Conservation (phyloP, 1,284 basidiomycete genomes). For the Rhizopogon parksii region DNA sequence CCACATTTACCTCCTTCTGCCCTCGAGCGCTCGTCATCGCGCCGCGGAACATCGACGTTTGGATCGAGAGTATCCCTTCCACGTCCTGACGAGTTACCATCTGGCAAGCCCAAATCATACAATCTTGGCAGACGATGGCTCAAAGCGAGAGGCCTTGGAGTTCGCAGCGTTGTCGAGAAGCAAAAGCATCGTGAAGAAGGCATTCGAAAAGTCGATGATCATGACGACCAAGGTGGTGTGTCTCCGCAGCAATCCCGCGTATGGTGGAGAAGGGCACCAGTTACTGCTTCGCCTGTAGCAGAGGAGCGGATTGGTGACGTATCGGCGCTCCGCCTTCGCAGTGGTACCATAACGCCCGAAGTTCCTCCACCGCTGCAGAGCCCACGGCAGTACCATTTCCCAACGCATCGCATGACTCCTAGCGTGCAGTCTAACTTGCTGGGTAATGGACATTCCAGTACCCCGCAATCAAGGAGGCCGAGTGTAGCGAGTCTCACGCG, state of each 20-base stretch:
- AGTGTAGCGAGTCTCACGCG: constrained; percentile 26
- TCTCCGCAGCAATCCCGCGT: constrained; percentile 21
- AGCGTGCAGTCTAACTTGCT: constrained; percentile 15
- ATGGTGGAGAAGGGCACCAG: constrained; percentile 26
- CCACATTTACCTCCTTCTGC: constrained; percentile 7
- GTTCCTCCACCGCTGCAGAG: constrained; percentile 16
- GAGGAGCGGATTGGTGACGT: background rate
- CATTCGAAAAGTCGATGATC: constrained; percentile 8
- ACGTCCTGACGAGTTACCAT: constrained; percentile 22
- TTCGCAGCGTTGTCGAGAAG: constrained; percentile 22
- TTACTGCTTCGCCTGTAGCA: constrained; percentile 6
- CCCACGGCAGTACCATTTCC: constrained; percentile 9
- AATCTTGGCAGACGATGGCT: constrained; percentile 22
- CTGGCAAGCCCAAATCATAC: constrained; percentile 10
- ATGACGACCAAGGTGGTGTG: background rate
- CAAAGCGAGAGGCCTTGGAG: constrained; percentile 25
- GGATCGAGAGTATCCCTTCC: constrained; percentile 37
- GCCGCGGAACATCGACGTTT: constrained; percentile 53
- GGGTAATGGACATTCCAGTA: constrained; percentile 11
- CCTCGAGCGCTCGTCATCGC: constrained; percentile 30
- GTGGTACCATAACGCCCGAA: constrained; percentile 10
- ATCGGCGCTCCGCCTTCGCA: background rate
- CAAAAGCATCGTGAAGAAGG: constrained; percentile 9
- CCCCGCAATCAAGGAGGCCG: constrained; percentile 16
- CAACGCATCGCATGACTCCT: constrained; percentile 17